Conservation (phyloP, 148 eudicot species). For the Silene conica region DNA sequence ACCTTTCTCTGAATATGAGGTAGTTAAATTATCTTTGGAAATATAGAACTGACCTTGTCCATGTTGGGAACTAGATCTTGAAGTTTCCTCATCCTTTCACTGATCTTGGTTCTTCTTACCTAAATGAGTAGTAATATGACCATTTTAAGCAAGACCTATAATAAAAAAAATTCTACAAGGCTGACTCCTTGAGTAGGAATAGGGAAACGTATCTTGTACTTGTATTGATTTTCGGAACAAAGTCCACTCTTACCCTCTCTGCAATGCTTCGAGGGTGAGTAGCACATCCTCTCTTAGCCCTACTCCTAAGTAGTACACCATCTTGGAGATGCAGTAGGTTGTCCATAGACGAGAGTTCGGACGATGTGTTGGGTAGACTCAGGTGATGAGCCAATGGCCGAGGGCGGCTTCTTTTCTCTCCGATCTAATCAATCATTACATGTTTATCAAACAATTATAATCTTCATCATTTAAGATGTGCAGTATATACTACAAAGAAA, state of each 20-base stretch:
- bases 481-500: background rate
- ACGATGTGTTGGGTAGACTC: slow-evolving; percentile 58
- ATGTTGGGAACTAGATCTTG: slow-evolving; percentile 96
- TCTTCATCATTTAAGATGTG: background rate
- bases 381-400: slow-evolving; percentile 56
- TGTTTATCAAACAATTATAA: slow-evolving; percentile 6
- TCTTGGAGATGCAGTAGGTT: slow-evolving; percentile 57
- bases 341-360: slow-evolving; percentile 54
- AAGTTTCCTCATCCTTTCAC: slow-evolving; percentile 92
- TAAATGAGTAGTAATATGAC: slow-evolving; percentile 20
- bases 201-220: background rate
- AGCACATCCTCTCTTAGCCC: slow-evolving; percentile 95
- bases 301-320: slow-evolving; percentile 55
- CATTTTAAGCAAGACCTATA: background rate
- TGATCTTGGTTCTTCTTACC: slow-evolving; percentile 84
- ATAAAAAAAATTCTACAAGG: background rate
- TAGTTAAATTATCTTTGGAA: background rate
- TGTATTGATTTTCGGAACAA: background rate
- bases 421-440: slow-evolving; percentile 34
- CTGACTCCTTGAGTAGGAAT: background rate
- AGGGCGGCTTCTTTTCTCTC: slow-evolving; percentile 35
- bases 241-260: slow-evolving; percentile 53
- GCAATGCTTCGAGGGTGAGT: slow-evolving; percentile 98
- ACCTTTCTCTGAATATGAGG: slow-evolving; percentile 4
- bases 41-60: slow-evolving; percentile 56